Evolutionary conservation across 768 basidiomycete genomes (phyloP), one percentile per base, ranked within the genome.

Genomic region (Cystobasidium ongulense): DNA sequence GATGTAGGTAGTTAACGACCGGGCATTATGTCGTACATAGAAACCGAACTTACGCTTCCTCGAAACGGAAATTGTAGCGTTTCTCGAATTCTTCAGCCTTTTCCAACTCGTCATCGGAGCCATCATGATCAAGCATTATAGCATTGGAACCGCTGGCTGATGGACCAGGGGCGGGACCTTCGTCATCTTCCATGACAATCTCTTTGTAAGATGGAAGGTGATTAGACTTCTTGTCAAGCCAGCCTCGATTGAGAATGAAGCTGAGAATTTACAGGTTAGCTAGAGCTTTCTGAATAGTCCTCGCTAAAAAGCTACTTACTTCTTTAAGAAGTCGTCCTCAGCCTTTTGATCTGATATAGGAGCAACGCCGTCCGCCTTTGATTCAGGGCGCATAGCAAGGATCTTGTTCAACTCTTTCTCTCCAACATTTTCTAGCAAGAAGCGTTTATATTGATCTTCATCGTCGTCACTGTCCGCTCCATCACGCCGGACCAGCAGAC

Each of bases 31-130:
- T n/a, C n/a, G n/a, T n/a, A n/a, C n/a, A n/a, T n/a, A n/a, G n/a
- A n/a, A n/a, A n/a, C n/a, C n/a, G n/a, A n/a, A 87, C 92, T 78
- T 78, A 92, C 87, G 91, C 90, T 81, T 99, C 95, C 81, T 99
- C 95, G 80, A 92, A 99, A 66, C 96, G 88, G 83, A 96, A 96
- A 81, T 98, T 98, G 82, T 97, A 99, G 18, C 90, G 90, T n/a
- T 87, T 87, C 82, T 99, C 96, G 76, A 97, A 99, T 53, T 87
- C 86, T 33, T 96, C 94, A 4, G 88, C 90, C 75, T 90, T 27
- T 11, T 87, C 53, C 17, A 71, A 38, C 36, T 71, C 68, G 7
- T 95, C 91, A 67, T 96, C 92, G 77, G 96, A 96, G 29, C 82
- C 83, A 25, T 81, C 80, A 4, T 82, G 82, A 39, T 82, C 82